Conservation (phyloP, 2,329 filamentous ascomycete species). For the Aspergillus luchuensis region DNA sequence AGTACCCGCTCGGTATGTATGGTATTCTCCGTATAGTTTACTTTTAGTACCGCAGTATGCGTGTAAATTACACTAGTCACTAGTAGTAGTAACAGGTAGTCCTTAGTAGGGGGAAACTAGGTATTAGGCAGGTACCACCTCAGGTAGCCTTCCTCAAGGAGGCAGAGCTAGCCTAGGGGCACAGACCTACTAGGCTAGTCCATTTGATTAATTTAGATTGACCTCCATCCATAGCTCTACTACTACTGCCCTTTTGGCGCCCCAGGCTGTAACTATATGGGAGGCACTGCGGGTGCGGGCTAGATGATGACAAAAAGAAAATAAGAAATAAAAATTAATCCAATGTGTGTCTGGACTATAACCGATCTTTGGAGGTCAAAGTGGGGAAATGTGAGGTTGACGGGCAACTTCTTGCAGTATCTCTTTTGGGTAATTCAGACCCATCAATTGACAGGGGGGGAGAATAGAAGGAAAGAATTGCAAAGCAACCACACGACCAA, state of each 20-base stretch:
- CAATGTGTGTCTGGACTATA: not conserved
- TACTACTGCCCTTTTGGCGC: not conserved
- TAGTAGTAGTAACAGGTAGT: not conserved
- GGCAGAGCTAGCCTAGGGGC: constrained; percentile 1
- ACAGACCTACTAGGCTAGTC: constrained; percentile 1
- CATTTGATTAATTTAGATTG: not conserved
- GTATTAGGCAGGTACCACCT: constrained; percentile 3
- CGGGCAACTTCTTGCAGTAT: constrained; percentile 15
- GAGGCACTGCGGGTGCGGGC: not conserved
- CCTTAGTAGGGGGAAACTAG: not conserved
- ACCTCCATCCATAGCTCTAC: not conserved
- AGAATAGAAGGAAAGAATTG: constrained; percentile 1
- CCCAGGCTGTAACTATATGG: not conserved
- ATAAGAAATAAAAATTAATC: not conserved
- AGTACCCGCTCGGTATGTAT: constrained; percentile 9
- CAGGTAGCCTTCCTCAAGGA: not conserved
- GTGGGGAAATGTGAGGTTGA: constrained; percentile 8
- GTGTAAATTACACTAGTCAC: not conserved
- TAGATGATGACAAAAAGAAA: not conserved
- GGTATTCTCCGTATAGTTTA: not conserved
- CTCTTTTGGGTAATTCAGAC: constrained; percentile 23
- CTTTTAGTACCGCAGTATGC: not conserved
- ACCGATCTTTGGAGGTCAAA: constrained; percentile 8
- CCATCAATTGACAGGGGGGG: constrained; percentile 17
- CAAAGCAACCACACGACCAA: constrained; percentile 11